Percentiles rank a stretch among this genome's conserved stretches.
phyloP scores from a whole-genome alignment of 148 eudicot genomes.

The Polygonum aviculare region DNA sequence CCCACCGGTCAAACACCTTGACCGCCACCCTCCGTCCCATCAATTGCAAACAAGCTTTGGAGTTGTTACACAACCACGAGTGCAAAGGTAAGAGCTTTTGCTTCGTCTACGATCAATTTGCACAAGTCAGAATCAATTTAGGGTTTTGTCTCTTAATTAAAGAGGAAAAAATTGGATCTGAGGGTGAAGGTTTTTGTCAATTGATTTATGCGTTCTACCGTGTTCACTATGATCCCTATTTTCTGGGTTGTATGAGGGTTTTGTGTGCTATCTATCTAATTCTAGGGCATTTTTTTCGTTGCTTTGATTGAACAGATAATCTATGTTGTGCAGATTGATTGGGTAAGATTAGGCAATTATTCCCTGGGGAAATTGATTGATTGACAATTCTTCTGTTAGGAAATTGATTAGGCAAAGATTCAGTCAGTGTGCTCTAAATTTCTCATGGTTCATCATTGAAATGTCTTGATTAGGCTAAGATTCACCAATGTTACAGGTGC shows the following conservation, averaged over 20 bases:
- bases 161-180: neutral
- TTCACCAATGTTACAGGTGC: neutral
- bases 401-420: neutral
- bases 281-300: neutral
- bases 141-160: neutral
- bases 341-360: too few relatives aligned
- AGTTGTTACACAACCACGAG: neutral
- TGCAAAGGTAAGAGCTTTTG: neutral
- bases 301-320: neutral
- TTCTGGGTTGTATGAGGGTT: neutral
- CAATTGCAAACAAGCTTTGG: neutral
- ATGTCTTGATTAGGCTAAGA: neutral
- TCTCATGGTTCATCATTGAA: neutral
- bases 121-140: neutral
- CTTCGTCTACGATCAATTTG: neutral
- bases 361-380: neutral
- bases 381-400: neutral
- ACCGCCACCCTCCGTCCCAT: neutral
- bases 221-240: neutral
- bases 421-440: neutral
- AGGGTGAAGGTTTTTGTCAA: neutral
- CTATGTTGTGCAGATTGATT: neutral
- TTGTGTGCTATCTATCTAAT: neutral
- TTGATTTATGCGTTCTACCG: neutral
- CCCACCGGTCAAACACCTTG: neutral